Evolutionary conservation across 2,329 filamentous ascomycete species (phyloP), one percentile per base, ranked within the genome.

Genomic region (Penicillium sp.): DNA sequence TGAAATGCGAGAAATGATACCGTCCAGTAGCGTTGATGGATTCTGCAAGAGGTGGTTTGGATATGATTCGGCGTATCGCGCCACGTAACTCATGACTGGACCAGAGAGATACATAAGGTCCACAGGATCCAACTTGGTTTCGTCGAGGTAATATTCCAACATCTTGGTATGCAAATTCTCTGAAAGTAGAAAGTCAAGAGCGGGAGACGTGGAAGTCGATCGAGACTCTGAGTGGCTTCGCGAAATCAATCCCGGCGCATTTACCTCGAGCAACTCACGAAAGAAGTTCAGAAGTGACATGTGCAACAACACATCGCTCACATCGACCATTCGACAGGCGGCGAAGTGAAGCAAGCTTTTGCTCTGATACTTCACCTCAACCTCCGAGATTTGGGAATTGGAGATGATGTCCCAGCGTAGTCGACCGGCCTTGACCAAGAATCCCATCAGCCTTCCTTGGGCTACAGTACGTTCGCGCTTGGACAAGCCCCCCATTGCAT

Each of bases 261-360:
- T 61, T 2, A 68, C 66, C 20, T 63, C 62, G 18, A 80, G 62
- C 2, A 79, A 57, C n/a, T 73, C 68, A 13, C 69, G 66, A 52
- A 70, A 77, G 56, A 79, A 80, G 44, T 76, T 70, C 42, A 80
- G 63, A 28, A 79, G 59, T 4, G 72, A 75, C 61, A 77, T 72
- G 45, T 79, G 71, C 73, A 80, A 76, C 32, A 81, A 60, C 3
- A 79, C 67, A 51, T 81, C 77, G 20, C 70, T 69, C 30, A 61
- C 66, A 43, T 81, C 71, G 2, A 79, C 70, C 75, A 80, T 79
- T 28, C 68, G 64, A 32, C 66, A 57, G 3, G 72, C 62, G 4
- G 71, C 72, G 40, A 77, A 80, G 22, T 78, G 70, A 2, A 80
- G 61, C 6, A 81, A 56, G 30, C 71, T 64, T 11, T 44, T 60